These are phyloP conservation scores for Novymonas esmeraldas DNA, from an alignment of 208 protist species.

Conservation along the genomic window DNA sequence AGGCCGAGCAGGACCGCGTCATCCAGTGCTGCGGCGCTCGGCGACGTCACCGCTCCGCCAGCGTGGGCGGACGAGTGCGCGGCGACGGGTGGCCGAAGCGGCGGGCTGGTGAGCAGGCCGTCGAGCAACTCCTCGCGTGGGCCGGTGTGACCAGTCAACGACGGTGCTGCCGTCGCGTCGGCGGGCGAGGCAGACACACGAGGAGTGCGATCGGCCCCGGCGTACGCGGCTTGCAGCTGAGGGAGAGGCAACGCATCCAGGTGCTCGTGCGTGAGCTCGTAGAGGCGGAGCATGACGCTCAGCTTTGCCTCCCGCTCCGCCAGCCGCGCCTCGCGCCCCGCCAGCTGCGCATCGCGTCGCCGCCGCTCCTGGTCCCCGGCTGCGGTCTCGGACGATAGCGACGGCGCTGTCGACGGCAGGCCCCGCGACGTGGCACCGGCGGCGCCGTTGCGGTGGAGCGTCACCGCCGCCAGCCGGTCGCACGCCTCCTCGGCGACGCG, in stretches of 20 bases:
- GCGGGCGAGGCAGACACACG: background rate
- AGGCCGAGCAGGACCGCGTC: conserved; percentile 6
- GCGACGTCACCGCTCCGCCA: no score
- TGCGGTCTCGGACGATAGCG: background rate
- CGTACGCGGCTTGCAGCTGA: background rate
- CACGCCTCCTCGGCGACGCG: conserved; percentile 50
- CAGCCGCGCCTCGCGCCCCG: conserved; percentile 44
- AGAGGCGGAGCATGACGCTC: conserved; percentile 66
- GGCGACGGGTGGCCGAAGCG: no score
- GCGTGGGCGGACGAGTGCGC: background rate
- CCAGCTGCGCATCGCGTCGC: conserved; percentile 32
- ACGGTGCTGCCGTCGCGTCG: background rate
- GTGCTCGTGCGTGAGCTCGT: conserved; percentile 78
- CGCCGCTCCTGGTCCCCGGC: conserved; percentile 4
- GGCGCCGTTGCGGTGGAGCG: background rate
- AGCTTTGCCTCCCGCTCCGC: conserved; percentile 74
- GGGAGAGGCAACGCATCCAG: conserved; percentile 58
- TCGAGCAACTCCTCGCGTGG: conserved; percentile 1
- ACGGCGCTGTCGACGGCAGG: background rate
- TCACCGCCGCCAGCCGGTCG: conserved; percentile 3
- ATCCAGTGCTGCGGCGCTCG: no score
- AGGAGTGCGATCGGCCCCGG: no score
- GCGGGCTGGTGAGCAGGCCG: background rate
- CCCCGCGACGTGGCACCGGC: background rate
- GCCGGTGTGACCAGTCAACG: no score